These are phyloP conservation scores for Phanerochaete sordida DNA, from an alignment of 768 basidiomycete species.

Conservation along the genomic window DNA sequence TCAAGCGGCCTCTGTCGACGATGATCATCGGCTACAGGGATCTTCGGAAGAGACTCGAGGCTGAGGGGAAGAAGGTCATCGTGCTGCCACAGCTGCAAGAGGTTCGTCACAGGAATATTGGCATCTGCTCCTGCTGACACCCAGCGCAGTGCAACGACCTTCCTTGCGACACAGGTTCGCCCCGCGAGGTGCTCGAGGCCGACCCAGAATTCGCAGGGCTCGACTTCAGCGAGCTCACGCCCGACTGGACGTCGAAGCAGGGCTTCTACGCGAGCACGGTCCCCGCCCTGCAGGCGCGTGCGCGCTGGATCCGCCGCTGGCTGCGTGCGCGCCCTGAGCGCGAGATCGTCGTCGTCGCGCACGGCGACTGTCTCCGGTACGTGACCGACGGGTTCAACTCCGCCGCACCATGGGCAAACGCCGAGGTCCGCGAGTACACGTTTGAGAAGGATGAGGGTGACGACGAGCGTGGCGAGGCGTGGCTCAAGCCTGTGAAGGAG, in stretches of 20 bases:
- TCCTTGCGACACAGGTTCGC: conserved; percentile 26
- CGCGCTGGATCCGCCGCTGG: conserved; percentile 25
- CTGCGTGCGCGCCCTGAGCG: conserved; percentile 24
- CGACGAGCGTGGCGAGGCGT: conserved; percentile 20
- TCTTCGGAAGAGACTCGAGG: conserved; percentile 21
- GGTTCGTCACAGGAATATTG: conserved; percentile 11
- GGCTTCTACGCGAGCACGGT: conserved; percentile 20
- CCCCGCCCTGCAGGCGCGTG: conserved; percentile 19
- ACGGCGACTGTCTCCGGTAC: conserved; percentile 24
- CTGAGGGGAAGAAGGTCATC: conserved; percentile 20
- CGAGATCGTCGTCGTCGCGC: conserved; percentile 25
- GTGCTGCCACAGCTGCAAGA: conserved; percentile 26
- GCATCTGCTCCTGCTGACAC: background rate
- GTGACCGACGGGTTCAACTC: conserved; percentile 23
- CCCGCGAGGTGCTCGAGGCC: conserved; percentile 23
- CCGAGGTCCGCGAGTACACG: conserved; percentile 25
- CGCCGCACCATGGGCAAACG: conserved; percentile 23
- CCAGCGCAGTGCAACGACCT: conserved; percentile 18
- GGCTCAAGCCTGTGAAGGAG: conserved; percentile 17
- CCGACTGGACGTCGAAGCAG: conserved; percentile 25
- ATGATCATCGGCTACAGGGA: conserved; percentile 22
- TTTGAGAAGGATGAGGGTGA: conserved; percentile 20
- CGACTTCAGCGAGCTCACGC: conserved; percentile 24
- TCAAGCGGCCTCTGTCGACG: conserved; percentile 25
- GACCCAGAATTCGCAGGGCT: conserved; percentile 26